These are phyloP conservation scores for Saturnispora saitoi DNA, from an alignment of 805 yeast species.

Conservation along the genomic window DNA sequence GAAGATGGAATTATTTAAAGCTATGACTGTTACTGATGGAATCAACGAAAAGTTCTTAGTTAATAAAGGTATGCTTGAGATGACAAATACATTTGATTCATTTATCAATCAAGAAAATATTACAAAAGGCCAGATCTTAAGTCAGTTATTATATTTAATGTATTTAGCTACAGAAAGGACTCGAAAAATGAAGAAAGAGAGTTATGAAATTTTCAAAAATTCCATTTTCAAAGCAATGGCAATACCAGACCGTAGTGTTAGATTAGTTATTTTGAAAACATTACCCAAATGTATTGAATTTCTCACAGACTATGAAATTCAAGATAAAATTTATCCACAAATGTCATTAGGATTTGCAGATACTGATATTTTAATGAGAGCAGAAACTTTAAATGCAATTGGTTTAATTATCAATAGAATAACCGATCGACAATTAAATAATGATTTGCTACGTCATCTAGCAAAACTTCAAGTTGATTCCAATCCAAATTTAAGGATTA, in stretches of 20 bases:
- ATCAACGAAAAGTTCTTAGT: constrained; percentile 42
- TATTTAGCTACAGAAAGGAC: constrained; percentile 27
- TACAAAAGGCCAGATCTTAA: constrained; percentile 14
- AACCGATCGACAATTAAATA: constrained; percentile 73
- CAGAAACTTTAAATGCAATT: constrained; percentile 64
- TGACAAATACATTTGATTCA: constrained; percentile 37
- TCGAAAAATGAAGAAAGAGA: constrained; percentile 19
- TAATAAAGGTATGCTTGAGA: constrained; percentile 61
- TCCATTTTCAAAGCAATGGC: constrained; percentile 54
- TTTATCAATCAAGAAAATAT: constrained; percentile 19
- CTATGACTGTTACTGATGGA: constrained; percentile 34
- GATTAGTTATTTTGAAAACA: constrained; percentile 60
- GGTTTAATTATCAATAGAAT: constrained; percentile 52
- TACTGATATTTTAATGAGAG: constrained; percentile 70
- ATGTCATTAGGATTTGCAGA: constrained; percentile 81
- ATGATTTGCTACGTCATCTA: constrained; percentile 68
- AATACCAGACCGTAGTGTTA: constrained; percentile 65
- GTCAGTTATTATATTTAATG: constrained; percentile 32
- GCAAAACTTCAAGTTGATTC: constrained; percentile 80
- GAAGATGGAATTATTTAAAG: constrained; percentile 39
- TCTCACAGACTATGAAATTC: constrained; percentile 53
- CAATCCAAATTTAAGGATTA: constrained; percentile 67
- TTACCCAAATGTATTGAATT: constrained; percentile 46
- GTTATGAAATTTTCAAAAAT: constrained; percentile 38
- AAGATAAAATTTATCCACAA: constrained; percentile 57